Conservation (phyloP, 1,139 yeast species). For the Eremothecium cymbalariae region DNA sequence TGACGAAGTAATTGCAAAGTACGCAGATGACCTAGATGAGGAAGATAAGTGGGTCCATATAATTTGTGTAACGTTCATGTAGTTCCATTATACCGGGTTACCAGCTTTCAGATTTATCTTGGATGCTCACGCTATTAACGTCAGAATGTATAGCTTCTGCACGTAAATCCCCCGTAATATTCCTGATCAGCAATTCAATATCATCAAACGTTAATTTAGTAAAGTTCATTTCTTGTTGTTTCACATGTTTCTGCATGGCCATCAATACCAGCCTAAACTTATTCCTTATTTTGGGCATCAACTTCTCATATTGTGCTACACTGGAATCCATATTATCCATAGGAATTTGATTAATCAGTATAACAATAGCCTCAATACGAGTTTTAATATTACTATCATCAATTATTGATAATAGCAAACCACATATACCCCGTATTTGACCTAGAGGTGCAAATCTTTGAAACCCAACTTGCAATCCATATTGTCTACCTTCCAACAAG, state of each 20-base stretch:
- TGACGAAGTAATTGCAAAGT: slow-evolving; percentile 21
- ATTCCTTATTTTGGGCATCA: slow-evolving; percentile 42
- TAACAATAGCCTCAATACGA: slow-evolving; percentile 17
- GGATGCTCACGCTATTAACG: slow-evolving; percentile 13
- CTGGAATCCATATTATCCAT: slow-evolving; percentile 40
- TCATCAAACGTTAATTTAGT: slow-evolving; percentile 21
- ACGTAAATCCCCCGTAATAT: slow-evolving; percentile 30
- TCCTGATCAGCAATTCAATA: slow-evolving; percentile 21
- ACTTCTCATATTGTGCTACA: slow-evolving; percentile 42
- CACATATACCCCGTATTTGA: slow-evolving; percentile 48
- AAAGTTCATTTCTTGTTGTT: slow-evolving; percentile 12
- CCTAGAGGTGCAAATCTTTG: slow-evolving; percentile 62
- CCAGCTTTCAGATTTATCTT: slow-evolving; percentile 27
- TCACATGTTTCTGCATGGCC: slow-evolving; percentile 16
- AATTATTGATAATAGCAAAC: slow-evolving; percentile 20
- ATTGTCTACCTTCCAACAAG: slow-evolving; percentile 61
- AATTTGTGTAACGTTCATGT: slow-evolving; percentile 22
- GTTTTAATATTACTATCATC: slow-evolving; percentile 15
- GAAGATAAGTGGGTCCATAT: slow-evolving; percentile 24
- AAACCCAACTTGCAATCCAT: slow-evolving; percentile 72
- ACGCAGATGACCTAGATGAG: slow-evolving; percentile 19
- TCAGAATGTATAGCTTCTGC: slow-evolving; percentile 22
- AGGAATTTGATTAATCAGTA: slow-evolving; percentile 21
- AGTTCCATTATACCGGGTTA: too few relatives aligned
- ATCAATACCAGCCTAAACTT: slow-evolving; percentile 43